Percentiles rank a stretch among this genome's conserved stretches.
Conservation (phyloP, 768 basidiomycete species). For the Rhodosporidiobolus sp. region DNA sequence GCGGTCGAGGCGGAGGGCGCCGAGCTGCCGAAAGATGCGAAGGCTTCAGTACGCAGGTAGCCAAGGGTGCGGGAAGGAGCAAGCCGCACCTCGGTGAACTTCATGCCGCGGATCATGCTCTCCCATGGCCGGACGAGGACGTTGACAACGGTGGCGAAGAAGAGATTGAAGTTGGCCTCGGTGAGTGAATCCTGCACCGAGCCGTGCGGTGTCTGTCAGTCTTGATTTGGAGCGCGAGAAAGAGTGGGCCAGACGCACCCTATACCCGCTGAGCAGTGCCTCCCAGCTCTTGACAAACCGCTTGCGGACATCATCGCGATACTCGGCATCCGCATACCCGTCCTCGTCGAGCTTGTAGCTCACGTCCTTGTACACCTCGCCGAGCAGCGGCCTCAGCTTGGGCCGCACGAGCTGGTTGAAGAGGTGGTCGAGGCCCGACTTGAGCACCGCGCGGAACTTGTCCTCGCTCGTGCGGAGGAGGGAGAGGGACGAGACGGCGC, state of each 20-base stretch:
- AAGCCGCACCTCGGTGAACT: slow-evolving; percentile 74
- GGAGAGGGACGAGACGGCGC: slow-evolving; percentile 26
- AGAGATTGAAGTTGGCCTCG: slow-evolving; percentile 76
- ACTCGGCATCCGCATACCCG: slow-evolving; percentile 73
- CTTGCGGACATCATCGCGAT: slow-evolving; percentile 80
- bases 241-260: too few relatives aligned
- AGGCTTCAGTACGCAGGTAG: neutral
- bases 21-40: slow-evolving; percentile 63
- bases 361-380: slow-evolving; percentile 86
- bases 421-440: slow-evolving; percentile 84
- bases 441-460: slow-evolving; percentile 69
- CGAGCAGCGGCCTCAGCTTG: slow-evolving; percentile 72
- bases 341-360: slow-evolving; percentile 88
- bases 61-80: neutral
- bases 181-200: slow-evolving; percentile 71
- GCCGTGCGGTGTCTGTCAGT: too few relatives aligned
- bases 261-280: slow-evolving; percentile 75
- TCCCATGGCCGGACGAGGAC: slow-evolving; percentile 94
- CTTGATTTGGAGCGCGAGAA: too few relatives aligned
- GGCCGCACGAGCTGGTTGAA: slow-evolving; percentile 94
- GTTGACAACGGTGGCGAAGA: slow-evolving; percentile 82
- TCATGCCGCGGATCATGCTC: slow-evolving; percentile 72
- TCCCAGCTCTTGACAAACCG: slow-evolving; percentile 90
- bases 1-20: slow-evolving; percentile 90
- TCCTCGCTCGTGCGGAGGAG: slow-evolving; percentile 35